Conservation (phyloP, 2,329 filamentous ascomycete species). For the Diaporthe aspalathi region DNA sequence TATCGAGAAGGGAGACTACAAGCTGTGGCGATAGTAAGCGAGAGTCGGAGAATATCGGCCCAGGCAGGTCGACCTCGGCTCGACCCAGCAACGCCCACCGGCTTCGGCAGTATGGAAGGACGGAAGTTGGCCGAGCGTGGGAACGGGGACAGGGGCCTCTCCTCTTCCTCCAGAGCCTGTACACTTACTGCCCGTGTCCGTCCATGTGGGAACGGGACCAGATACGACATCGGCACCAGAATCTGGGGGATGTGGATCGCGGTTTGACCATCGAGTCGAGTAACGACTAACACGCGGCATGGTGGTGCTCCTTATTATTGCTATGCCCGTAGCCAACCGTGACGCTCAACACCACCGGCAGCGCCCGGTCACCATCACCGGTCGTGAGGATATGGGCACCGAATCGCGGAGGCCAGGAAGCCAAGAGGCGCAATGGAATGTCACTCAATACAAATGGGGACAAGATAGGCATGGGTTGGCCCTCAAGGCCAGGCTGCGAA, state of each 20-base stretch:
- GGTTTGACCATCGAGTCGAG: neutral
- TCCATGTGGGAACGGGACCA: slow-evolving; percentile 2
- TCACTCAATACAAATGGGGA: slow-evolving; percentile 19
- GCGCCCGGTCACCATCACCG: neutral
- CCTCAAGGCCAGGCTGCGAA: neutral
- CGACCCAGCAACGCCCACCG: slow-evolving; percentile 14
- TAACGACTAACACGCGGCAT: neutral
- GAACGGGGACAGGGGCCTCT: neutral
- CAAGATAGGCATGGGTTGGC: neutral
- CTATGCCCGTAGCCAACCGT: neutral
- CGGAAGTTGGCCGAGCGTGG: slow-evolving; percentile 31
- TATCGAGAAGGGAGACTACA: neutral
- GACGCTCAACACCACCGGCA: neutral
- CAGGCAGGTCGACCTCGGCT: slow-evolving; percentile 32
- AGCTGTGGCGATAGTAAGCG: slow-evolving; percentile 1
- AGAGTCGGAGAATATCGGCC: slow-evolving; percentile 33
- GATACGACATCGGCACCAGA: slow-evolving; percentile 38
- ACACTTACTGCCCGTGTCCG: neutral
- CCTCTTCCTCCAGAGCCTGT: neutral
- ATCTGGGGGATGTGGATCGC: slow-evolving; percentile 34
- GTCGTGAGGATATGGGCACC: neutral
- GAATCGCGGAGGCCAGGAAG: slow-evolving; percentile 1
- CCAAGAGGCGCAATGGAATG: slow-evolving; percentile 12
- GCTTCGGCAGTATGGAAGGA: slow-evolving; percentile 37
- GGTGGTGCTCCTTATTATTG: neutral